Evolutionary conservation across 805 yeast species (phyloP), one percentile per base, ranked within the genome.

Genomic region (Kluyveromyces siamensis): DNA sequence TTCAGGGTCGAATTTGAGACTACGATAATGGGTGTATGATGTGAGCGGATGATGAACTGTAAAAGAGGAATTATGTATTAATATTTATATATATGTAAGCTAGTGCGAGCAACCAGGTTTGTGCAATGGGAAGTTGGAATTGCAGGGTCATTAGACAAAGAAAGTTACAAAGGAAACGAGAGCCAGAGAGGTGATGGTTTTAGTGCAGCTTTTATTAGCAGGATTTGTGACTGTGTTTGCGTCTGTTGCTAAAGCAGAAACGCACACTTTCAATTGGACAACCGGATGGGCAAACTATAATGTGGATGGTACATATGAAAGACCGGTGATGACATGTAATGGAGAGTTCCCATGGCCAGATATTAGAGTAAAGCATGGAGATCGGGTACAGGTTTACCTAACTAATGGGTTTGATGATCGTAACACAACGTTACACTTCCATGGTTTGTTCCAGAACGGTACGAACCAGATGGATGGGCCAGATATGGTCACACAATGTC

Each of bases 391-490:
- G 49, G 70, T 88, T 38, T 79, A 83, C 59, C 74, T 91, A 68
- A 80, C 78, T 54, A 93, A 93, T 62, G 88, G 87, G 30, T 77
- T 90, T 48, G 57, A 55, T 39, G 78, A 79, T 61, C 73, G 77
- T 46, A 82, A 81, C 69, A 61, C 67, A 7, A 70, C 91, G 7
- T 67, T 91, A 59, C 99, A 93, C 70, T 87, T 88, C 81, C 99
- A 91, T 69, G 99, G 99, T 49, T 62, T 93, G 63, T 93, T 85
- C 80, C 74, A 70, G 54, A 75, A 81, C 55, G 86, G 84, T 27
- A 69, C 90, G 14, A 72, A 65, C 58, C 82, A 76, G 62, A 84
- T 85, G 91, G 99, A 91, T 67, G 99, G 99, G 50, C 95, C 96
- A 14, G 85, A 84, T 59, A 72, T 79, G 78, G 74, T 91, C 42